Evolutionary conservation across 2,329 filamentous ascomycete genomes (phyloP), one percentile per base, ranked within the genome.

Genomic region (Metarhizium guizhouense): DNA sequence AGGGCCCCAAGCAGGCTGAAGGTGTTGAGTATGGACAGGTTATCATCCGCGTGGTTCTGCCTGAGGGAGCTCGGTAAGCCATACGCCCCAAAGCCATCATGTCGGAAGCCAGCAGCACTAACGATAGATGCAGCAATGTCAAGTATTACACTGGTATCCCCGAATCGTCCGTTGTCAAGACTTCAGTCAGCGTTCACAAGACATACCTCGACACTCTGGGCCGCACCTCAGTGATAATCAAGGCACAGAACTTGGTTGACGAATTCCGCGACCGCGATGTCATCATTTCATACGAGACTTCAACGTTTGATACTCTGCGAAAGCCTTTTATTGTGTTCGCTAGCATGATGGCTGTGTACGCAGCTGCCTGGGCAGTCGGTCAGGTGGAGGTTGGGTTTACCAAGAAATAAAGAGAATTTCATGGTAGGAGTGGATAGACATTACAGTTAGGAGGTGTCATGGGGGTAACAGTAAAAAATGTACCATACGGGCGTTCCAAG

Each of bases 201-300:
- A 96, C 92, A 0, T 99, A 91, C 73, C 87, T 99, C 74, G 94
- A 99, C 72, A 97, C 94, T 0, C 65, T 93, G 36, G 94, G 94
- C 58, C 88, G 94, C 60, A 95, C 93, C 0, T 82, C 86, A 0
- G 78, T 99, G 58, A 86, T 81, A 52, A 79, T 99, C 65, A 88
- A 86, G 59, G 89, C 90, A 7, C 80, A 85, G 63, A 97, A 96
- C 70, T 76, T 97, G 53, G 89, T 95, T 1, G 94, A 99, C 64
- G 94, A 97, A 62, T 83, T 92, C 66, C 82, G 92, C 54, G 90
- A 92, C 65, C 85, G 88, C 36, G 85, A 94, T 61, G 72, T 97
- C 25, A 76, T 96, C 63, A 87, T 97, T 54, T 87, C 88, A 2
- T 99, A 99, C 71, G 88, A 96, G 60, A 90, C 94, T 67, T 83